Evolutionary conservation across 306 rosid genomes (phyloP), one percentile per base, ranked within the genome.

Genomic region (Corylus avellana): DNA sequence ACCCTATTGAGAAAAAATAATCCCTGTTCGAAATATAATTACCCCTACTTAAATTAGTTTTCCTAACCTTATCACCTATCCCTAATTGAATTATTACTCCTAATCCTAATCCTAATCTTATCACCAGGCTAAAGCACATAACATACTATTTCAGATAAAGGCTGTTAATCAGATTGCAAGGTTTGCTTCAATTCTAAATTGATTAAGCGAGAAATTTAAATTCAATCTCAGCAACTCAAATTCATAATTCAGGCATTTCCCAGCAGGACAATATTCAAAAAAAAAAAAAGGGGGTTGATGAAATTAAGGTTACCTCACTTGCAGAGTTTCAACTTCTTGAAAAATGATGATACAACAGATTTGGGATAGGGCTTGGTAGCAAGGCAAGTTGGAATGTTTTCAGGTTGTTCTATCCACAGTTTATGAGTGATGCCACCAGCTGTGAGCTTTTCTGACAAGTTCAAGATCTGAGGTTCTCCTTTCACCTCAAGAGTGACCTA

Each of bases 331-430:
- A 92, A 83, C 91, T 89, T 94, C 84, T 87, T 88, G 47, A 94
- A 92, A 78, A 84, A 88, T 1, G 93, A 49, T 2, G 93, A 89
- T 74, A 89, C 82, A 14, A 75, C 8, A 32, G 97, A 89, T 64
- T 89, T 94, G 62, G 93, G 97, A 82, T 92, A 92, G 4, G 96
- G 98, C 73, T 90, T 90, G 22, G 97, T 92, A 5, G 98, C 98
- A 35, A 92, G 96, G 72, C 96, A 94, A 0, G 97, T 90, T 59
- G 94, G 94, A 59, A 84, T 81, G 78, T 89, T 92, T 77, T 90
- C 98, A 35, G 98, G 97, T 53, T 94, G 96, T 54, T 94, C 98
- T 17, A 89, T 83, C 98, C 97, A 92, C 48, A 94, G 80, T 77
- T 88, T 87, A 82, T 94, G 98, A 46, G 82, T 83, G 69, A 94